phyloP scores from a whole-genome alignment of 2,329 filamentous ascomycete genomes.

The Pseudohalonectria lignicola region DNA sequence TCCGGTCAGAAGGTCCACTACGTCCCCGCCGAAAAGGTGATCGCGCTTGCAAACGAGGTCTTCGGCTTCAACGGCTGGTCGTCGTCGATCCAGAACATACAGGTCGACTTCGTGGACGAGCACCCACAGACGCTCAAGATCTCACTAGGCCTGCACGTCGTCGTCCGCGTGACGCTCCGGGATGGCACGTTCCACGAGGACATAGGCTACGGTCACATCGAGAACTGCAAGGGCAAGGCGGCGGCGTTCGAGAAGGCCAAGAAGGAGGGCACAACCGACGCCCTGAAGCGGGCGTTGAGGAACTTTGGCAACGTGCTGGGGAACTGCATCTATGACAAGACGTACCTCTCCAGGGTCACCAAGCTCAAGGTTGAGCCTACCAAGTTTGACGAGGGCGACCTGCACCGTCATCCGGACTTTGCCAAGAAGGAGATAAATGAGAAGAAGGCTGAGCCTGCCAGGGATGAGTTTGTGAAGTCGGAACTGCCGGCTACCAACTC shows the following conservation, averaged over 20 bases:
- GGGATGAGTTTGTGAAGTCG: too few species aligned
- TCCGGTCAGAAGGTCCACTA: constrained; percentile 85
- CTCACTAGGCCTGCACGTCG: constrained; percentile 77
- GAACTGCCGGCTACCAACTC: too few species aligned
- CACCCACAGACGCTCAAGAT: constrained; percentile 67
- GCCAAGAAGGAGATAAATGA: constrained; percentile 43
- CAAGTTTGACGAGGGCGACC: constrained; percentile 66
- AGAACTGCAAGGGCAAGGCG: constrained; percentile 92
- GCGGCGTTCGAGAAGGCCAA: constrained; percentile 97
- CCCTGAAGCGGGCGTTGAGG: constrained; percentile 74
- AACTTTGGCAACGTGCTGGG: constrained; percentile 94
- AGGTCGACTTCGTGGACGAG: constrained; percentile 93
- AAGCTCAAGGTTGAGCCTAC: constrained; percentile 73
- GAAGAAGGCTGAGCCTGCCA: constrained; percentile 3
- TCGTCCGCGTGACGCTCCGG: constrained; percentile 77
- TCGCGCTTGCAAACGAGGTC: constrained; percentile 86
- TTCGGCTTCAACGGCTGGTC: constrained; percentile 99
- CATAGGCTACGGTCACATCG: constrained; percentile 90
- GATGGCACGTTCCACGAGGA: constrained; percentile 98
- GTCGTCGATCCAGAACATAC: constrained; percentile 85
- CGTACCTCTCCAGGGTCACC: constrained; percentile 80
- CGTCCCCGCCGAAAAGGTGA: constrained; percentile 91
- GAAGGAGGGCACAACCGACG: constrained; percentile 95
- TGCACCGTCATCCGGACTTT: constrained; percentile 75
- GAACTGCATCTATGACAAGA: constrained; percentile 98